Base-by-base conservation (phyloP, 257 asterid species). In the Rauvolfia tetraphylla region DNA sequence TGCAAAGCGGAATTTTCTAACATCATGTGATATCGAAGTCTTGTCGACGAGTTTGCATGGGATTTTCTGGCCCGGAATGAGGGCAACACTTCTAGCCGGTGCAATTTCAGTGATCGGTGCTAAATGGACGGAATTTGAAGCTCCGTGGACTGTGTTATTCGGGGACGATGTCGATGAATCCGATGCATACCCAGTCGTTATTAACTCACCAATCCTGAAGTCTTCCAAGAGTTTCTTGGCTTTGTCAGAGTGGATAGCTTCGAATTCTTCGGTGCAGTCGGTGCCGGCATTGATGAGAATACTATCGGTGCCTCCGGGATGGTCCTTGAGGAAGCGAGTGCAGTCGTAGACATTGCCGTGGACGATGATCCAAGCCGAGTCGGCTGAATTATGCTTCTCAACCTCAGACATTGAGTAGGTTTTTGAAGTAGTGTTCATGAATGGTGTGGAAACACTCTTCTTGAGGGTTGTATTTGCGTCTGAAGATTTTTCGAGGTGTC, bases 251-350 rank as follows among this genome's bases (percentile, higher is more conserved):
- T 95, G 99, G 29, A 95, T 95, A 29, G 96, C 97, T 9, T 95
- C 98, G 74, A 95, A 95, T n/a, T 95, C 99, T 70, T 95, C 98
- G 0, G 98, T 95, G 70, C 96, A 91, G 51, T 95, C 98, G 2
- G 97, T 90, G 80, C 98, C 98, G 3, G 98, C 92, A 33, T 95
- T 92, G 86, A 95, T 95, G 46, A 95, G 89, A 71, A 95, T 95
- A 74, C 97, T 95, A 68, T 92, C 98, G 3, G 90, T 27, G 22
- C 99, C 99, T 8, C 99, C 99, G 0, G 99, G 99, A 69, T 95
- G 99, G 77, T 92, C 94, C 33, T 86, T 85, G 79, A 95, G 90
- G 90, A 91, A 95, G 39, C 81, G 79, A 0, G 98, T 90, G 84
- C 90, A 85, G 76, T 95, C 96, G 73, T 95, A 95, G 65, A 95